Evolutionary conservation across 306 rosid genomes (phyloP).

Genomic region (Rosa chinensis): DNA sequence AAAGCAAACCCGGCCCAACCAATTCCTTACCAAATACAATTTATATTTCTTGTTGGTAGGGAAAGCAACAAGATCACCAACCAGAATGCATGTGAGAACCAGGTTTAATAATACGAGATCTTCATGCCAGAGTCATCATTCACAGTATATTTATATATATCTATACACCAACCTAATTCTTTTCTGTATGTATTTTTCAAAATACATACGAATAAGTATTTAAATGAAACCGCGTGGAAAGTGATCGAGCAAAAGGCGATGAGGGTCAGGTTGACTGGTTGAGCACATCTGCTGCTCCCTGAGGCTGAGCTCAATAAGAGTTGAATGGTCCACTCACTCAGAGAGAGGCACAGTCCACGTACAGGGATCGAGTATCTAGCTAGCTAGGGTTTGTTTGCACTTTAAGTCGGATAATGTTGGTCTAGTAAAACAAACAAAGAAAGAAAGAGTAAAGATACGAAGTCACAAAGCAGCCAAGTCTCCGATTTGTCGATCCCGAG

Average conservation of each 20-base stretch:
- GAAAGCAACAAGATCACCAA: not conserved
- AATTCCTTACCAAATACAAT: not conserved
- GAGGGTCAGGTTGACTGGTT: slow-evolving; percentile 14
- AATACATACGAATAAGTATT: not conserved
- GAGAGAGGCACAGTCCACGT: not conserved
- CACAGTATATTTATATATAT: not conserved
- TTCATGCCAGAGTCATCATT: not conserved
- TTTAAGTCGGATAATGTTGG: slow-evolving; percentile 1
- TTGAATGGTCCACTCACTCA: not conserved
- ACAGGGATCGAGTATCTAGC: not conserved
- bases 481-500: slow-evolving; percentile 43
- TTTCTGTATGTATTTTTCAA: not conserved
- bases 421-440: not conserved
- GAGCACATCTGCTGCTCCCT: slow-evolving; percentile 1
- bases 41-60: not conserved
- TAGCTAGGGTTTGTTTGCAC: not conserved
- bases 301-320: not conserved
- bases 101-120: not conserved
- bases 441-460: slow-evolving; percentile 21
- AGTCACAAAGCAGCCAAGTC: not conserved
- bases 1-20: not conserved
- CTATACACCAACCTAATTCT: not conserved
- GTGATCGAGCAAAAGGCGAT: slow-evolving; percentile 1
- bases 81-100: slow-evolving; percentile 6
- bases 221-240: slow-evolving; percentile 4